Conservation (phyloP, 129 eudicot species). For the Logfia minima region DNA sequence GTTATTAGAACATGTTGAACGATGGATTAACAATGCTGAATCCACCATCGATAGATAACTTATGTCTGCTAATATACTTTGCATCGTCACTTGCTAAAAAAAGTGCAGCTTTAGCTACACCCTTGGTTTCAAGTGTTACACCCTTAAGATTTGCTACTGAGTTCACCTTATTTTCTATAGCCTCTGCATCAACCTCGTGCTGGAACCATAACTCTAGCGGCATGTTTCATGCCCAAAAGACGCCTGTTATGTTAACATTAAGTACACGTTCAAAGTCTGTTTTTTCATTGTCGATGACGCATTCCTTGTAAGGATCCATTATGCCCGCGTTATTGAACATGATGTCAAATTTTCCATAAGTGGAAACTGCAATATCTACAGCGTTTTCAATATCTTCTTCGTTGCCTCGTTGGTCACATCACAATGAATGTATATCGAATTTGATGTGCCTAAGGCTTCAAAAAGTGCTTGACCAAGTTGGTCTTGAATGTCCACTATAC, state of each 20-base stretch:
- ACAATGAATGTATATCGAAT: slow-evolving; percentile 46
- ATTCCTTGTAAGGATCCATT: slow-evolving; percentile 28
- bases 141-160: slow-evolving; percentile 46
- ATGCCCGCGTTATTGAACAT: slow-evolving; percentile 56
- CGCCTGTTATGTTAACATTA: slow-evolving; percentile 36
- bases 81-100: slow-evolving; percentile 57
- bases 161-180: slow-evolving; percentile 11
- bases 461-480: slow-evolving; percentile 41
- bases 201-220: slow-evolving; percentile 60
- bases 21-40: slow-evolving; percentile 41
- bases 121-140: slow-evolving; percentile 30
- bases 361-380: slow-evolving; percentile 37
- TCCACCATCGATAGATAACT: slow-evolving; percentile 56
- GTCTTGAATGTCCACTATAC: slow-evolving; percentile 61
- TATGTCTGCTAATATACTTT: slow-evolving; percentile 57
- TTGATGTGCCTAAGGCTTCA: slow-evolving; percentile 38
- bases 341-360: slow-evolving; percentile 58
- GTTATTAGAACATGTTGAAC: slow-evolving; percentile 40
- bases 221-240: slow-evolving; percentile 52
- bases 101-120: slow-evolving; percentile 51
- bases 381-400: slow-evolving; percentile 49
- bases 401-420: slow-evolving; percentile 49
- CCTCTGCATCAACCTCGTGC: slow-evolving; percentile 21
- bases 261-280: slow-evolving; percentile 36
- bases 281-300: slow-evolving; percentile 34